A percentile compares a stretch with the other conserved stretches of the same genome.
phyloP scores from a whole-genome alignment of 768 basidiomycete species.

The Postia placenta region DNA sequence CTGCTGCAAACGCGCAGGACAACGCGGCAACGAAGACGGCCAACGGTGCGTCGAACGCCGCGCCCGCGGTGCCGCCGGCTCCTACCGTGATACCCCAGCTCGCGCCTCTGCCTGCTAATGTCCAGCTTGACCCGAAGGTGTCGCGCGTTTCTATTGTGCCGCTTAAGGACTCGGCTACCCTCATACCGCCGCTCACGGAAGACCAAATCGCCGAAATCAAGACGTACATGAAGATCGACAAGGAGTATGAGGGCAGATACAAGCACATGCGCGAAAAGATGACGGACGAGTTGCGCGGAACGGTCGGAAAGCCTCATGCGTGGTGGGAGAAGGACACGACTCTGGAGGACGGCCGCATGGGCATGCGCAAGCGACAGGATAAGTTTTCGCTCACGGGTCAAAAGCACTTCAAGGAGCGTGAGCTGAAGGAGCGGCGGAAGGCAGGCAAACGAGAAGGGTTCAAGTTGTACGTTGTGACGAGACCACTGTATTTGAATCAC shows the following conservation, averaged over 20 bases:
- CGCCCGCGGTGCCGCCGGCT: constrained; percentile 5
- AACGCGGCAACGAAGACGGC: neutral
- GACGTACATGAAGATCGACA: constrained; percentile 60
- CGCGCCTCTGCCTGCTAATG: constrained; percentile 32
- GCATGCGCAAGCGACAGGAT: constrained; percentile 32
- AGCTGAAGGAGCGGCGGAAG: constrained; percentile 40
- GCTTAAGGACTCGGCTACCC: constrained; percentile 40
- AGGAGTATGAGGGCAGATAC: constrained; percentile 45
- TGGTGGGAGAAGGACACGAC: constrained; percentile 62
- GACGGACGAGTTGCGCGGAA: constrained; percentile 41
- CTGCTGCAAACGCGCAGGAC: neutral
- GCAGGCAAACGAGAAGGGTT: constrained; percentile 60
- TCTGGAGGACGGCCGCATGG: constrained; percentile 28
- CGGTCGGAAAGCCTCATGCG: constrained; percentile 35
- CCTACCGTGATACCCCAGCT: constrained; percentile 24
- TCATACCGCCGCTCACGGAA: constrained; percentile 47
- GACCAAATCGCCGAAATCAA: constrained; percentile 49
- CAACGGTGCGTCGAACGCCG: neutral
- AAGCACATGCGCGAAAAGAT: constrained; percentile 47
- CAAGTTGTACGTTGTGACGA: constrained; percentile 53
- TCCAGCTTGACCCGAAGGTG: constrained; percentile 45
- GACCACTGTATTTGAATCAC: neutral
- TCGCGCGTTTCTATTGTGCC: constrained; percentile 62
- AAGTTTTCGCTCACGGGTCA: constrained; percentile 29
- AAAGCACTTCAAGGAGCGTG: constrained; percentile 32